Evolutionary conservation across 192 early-diverging fungal genomes (phyloP), one percentile per base, ranked within the genome.

Genomic region (Entomortierella chlamydospora): DNA sequence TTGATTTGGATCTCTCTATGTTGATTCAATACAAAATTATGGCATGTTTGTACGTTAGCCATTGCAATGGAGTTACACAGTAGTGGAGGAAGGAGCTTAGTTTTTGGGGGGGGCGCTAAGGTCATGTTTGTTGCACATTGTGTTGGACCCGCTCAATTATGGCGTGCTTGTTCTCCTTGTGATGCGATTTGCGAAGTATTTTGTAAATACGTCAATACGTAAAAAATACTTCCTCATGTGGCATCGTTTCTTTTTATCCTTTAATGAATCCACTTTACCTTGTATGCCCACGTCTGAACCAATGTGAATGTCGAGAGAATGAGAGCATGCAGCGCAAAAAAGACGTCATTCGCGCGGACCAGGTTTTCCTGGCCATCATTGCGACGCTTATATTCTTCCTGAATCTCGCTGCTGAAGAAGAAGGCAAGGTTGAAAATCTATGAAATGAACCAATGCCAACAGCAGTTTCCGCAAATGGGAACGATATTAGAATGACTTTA

Each of bases 271-370:
- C n/a, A n/a, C n/a, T 58, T 50, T 85, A 90, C 89, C 82, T 91
- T 88, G 73, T 95, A 95, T 23, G 77, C 63, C 57, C 90, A 86
- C 6, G 91, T 85, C 73, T 95, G 93, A 0, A 61, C 55, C 49
- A 93, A 73, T 0, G 91, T 92, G 20, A 91, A 52, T 0, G 82
- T 55, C 10, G 91, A 86, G 7, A 96, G 63, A 0, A 85, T 26
- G 34, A 95, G 85, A 7, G 95, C 97, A 83, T 98, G 95, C n/a
- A 91, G 81, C 4, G 93, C 86, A 82, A 98, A 98, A 31, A 94
- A 84, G 43, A 97, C 90, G 83, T 98, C 97, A 61, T 95, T 95
- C 52, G 88, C 83, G 30, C 90, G 87, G 5, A 97, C 91, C 9
- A 95, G 74, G 64, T 93, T 93, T 13, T 88, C 72, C 33, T 85